Percentiles rank a stretch among this genome's conserved stretches.
These are phyloP conservation scores for Ustilago hordei DNA, from an alignment of 1,284 basidiomycete genomes.

Conservation along the genomic window DNA sequence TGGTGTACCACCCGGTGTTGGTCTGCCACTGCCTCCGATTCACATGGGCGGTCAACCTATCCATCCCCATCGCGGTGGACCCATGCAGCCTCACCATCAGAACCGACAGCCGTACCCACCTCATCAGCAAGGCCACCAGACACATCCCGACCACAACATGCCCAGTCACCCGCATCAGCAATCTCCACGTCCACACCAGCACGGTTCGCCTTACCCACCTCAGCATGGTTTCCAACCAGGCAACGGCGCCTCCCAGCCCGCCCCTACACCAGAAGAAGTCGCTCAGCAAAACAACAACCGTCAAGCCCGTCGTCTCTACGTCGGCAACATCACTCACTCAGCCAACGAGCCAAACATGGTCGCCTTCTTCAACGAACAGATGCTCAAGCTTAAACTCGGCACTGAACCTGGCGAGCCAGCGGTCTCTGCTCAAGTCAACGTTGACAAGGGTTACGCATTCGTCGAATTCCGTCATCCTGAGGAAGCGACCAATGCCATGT, in stretches of 20 bases:
- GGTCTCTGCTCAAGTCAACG: slow-evolving; percentile 91
- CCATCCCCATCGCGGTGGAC: slow-evolving; percentile 35
- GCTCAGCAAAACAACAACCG: slow-evolving; percentile 71
- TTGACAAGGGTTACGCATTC: slow-evolving; percentile 97
- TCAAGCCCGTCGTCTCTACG: slow-evolving; percentile 92
- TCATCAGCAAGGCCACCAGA: slow-evolving; percentile 17
- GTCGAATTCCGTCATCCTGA: slow-evolving; percentile 92
- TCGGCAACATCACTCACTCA: slow-evolving; percentile 91
- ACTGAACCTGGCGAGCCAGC: slow-evolving; percentile 79
- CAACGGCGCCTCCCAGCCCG: slow-evolving; percentile 19
- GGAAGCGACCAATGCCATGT: slow-evolving; percentile 94
- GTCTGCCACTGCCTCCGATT: slow-evolving; percentile 77
- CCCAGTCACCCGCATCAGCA: slow-evolving; percentile 12
- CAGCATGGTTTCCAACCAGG: slow-evolving; percentile 12
- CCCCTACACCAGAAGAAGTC: slow-evolving; percentile 22
- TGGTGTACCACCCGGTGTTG: slow-evolving; percentile 45
- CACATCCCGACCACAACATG: slow-evolving; percentile 9
- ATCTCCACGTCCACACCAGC: slow-evolving; percentile 15
- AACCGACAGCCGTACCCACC: slow-evolving; percentile 22
- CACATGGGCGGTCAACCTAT: slow-evolving; percentile 70
- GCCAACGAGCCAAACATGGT: slow-evolving; percentile 89
- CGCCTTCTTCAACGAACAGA: slow-evolving; percentile 94
- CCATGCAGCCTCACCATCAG: slow-evolving; percentile 24
- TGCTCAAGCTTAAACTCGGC: slow-evolving; percentile 80
- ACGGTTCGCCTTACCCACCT: slow-evolving; percentile 13